Evolutionary conservation across 305 asterid species (phyloP).

Genomic region (Nicotiana rustica): DNA sequence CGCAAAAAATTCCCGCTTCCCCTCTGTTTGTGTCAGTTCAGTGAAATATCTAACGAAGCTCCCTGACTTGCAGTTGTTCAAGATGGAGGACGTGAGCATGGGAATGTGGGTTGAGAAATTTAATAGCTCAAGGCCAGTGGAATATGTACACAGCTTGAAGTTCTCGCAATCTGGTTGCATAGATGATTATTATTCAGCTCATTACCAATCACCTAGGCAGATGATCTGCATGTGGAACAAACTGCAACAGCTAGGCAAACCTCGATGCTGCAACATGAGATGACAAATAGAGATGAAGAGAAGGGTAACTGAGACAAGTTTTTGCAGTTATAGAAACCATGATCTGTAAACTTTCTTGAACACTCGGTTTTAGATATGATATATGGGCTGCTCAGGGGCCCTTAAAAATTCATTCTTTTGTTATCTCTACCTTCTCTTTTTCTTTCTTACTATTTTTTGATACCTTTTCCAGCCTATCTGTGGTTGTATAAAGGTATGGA

Average conservation of each 20-base stretch:
- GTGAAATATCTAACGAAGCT: neutral
- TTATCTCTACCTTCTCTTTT: neutral
- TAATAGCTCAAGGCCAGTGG: constrained; percentile 62
- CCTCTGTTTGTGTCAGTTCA: neutral
- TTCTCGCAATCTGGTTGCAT: constrained; percentile 96
- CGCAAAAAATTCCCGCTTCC: constrained; percentile 8
- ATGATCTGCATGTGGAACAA: constrained; percentile 95
- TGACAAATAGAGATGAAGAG: constrained; percentile 43
- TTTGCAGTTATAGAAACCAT: constrained; percentile 52
- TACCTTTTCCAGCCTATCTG: constrained; percentile 37
- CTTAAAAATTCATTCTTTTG: constrained; percentile 28
- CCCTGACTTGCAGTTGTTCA: constrained; percentile 65
- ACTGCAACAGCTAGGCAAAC: constrained; percentile 59
- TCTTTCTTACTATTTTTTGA: neutral
- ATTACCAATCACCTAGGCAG: constrained; percentile 94
- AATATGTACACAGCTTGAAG: constrained; percentile 85
- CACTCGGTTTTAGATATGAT: constrained; percentile 34
- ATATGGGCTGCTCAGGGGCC: constrained; percentile 38
- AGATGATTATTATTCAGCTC: constrained; percentile 83
- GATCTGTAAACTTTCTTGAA: constrained; percentile 51
- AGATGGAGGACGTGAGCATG: constrained; percentile 94
- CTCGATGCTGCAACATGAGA: constrained; percentile 92
- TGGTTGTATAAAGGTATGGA: constrained; percentile 44
- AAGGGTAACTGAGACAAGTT: constrained; percentile 42
- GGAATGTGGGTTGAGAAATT: constrained; percentile 94